phyloP scores from a whole-genome alignment of 768 basidiomycete genomes.

The Pisolithus tinctorius region DNA sequence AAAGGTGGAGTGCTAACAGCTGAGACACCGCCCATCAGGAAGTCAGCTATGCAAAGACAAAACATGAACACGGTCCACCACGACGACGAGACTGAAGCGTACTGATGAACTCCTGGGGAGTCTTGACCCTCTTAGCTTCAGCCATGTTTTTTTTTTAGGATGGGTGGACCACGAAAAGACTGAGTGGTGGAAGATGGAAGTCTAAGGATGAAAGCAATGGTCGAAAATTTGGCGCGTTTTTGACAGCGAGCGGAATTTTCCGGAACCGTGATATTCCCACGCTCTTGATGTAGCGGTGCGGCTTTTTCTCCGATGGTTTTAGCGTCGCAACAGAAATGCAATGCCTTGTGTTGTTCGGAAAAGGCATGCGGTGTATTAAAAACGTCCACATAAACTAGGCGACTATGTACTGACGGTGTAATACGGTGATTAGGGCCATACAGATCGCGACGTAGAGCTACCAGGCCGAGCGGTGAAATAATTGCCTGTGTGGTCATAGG shows the following conservation, averaged over 20 bases:
- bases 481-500: conserved; percentile 18
- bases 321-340: neutral
- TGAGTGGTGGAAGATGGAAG: conserved; percentile 44
- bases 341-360: neutral
- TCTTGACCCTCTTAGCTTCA: conserved; percentile 78
- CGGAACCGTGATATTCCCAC: conserved; percentile 23
- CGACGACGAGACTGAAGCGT: conserved; percentile 5
- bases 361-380: conserved; percentile 7
- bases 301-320: neutral
- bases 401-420: conserved; percentile 11
- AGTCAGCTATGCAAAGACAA: conserved; percentile 54
- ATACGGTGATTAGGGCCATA: conserved; percentile 21
- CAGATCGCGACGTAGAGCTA: conserved; percentile 17
- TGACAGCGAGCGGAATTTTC: conserved; percentile 27
- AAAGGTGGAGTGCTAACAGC: conserved; percentile 48
- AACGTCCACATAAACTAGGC: conserved; percentile 4
- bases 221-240: conserved; percentile 44
- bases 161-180: conserved; percentile 33
- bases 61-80: conserved; percentile 27
- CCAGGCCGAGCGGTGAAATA: conserved; percentile 17
- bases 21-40: conserved; percentile 95
- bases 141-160: conserved; percentile 71
- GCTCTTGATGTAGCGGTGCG: conserved; percentile 12
- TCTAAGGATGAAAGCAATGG: conserved; percentile 37
- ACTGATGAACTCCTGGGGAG: conserved; percentile 89